Base-by-base conservation (phyloP, 768 basidiomycete species). In the Thelephora aurantiotincta region DNA sequence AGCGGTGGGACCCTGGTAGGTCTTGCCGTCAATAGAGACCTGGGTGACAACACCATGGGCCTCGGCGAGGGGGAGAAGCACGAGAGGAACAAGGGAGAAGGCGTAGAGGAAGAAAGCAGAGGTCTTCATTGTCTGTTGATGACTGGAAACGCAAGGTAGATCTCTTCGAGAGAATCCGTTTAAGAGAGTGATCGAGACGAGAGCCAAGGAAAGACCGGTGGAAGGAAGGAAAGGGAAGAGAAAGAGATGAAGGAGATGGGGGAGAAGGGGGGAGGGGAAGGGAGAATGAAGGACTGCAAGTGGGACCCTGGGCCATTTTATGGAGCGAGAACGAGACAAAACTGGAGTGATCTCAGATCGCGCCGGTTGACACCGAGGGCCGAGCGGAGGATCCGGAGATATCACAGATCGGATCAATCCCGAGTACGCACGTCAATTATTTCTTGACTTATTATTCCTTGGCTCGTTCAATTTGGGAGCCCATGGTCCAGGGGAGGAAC, bases 41-140 rank as follows among this genome's bases (percentile, higher is more conserved):
- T 58, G 54, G 11, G 59, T 61, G 30, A 74, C 57, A 47, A 66
- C 71, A 11, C 73, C 73, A 47, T 74, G 73, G 13, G 65, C 71
- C n/a, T 55, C 51, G 33, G 60, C 66, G 42, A 50, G 53, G 11
- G 60, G 54, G n/a, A 52, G 41, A 26, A 57, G 35, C n/a, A 52
- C 50, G 38, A 60, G 47, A 9, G 26, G 26, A 9, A 30, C 9
- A 22, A 56, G 30, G 20, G 52, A 20, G 35, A 53, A 23, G 48
- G 35, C 4, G 18, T 49, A 33, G 14, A 44, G 7, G 50, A 43
- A 50, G 26, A 43, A 33, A 47, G 48, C 45, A 41, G 33, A 36
- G 41, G 45, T 41, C 38, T 41, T 41, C 38, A 41, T 41, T 4
- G 12, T 41, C 9, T 18, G 14, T 41, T 16, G 22, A 41, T 41